Conservation (phyloP, 1,284 basidiomycete species). For the Leccinum solheimii region DNA sequence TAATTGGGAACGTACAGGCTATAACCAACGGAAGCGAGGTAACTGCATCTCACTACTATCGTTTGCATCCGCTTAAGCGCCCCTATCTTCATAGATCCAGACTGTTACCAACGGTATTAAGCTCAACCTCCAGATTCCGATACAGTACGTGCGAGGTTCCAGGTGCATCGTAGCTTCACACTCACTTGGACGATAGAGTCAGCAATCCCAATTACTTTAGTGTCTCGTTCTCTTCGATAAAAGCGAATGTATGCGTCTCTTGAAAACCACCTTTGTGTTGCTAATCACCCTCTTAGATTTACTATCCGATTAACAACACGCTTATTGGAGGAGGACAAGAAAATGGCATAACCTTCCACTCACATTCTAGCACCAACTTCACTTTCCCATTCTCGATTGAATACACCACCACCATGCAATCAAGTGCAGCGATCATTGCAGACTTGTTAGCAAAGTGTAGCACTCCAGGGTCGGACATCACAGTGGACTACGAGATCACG, state of each 20-base stretch:
- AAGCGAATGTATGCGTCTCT: conserved; percentile 51
- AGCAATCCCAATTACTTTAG: conserved; percentile 86
- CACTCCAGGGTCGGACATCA: conserved; percentile 51
- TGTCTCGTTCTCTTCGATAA: conserved; percentile 69
- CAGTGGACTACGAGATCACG: conserved; percentile 69
- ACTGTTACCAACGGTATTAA: conserved; percentile 47
- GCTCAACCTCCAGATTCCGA: conserved; percentile 66
- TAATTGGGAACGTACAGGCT: conserved; percentile 56
- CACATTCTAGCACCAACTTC: conserved; percentile 70
- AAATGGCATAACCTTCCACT: conserved; percentile 62
- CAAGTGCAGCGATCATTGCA: conserved; percentile 57
- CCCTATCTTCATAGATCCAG: conserved; percentile 39
- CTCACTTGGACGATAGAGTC: conserved; percentile 50
- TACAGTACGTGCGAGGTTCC: conserved; percentile 50
- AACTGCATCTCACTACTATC: conserved; percentile 21
- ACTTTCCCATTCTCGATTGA: conserved; percentile 79
- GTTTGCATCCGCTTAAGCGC: background rate
- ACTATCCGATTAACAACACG: conserved; percentile 73
- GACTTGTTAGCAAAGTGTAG: conserved; percentile 76
- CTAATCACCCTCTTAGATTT: conserved; percentile 46
- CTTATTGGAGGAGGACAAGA: conserved; percentile 63
- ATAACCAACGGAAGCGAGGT: conserved; percentile 45
- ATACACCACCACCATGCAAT: conserved; percentile 66
- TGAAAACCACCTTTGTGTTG: conserved; percentile 1
- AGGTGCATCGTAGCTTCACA: conserved; percentile 4